Base-by-base conservation (phyloP, 352 stramenopile genomes). In the Thraustochytrium sp. region DNA sequence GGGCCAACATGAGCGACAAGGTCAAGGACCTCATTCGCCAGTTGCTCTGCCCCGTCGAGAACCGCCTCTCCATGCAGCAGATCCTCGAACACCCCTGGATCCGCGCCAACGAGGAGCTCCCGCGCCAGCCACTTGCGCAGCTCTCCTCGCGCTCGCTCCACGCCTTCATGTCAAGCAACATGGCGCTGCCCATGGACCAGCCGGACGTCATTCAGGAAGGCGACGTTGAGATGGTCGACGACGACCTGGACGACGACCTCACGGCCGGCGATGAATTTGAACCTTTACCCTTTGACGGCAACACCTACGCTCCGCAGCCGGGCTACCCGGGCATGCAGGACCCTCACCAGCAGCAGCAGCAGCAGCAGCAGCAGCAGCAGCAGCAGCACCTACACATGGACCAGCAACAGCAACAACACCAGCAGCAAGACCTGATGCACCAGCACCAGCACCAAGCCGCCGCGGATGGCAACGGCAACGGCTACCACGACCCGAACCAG, bases 1-100 rank as follows among this genome's bases (percentile, higher is more conserved):
- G 86, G 86, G 80, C 80, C 34, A 76, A 86, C 49, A 85, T 90
- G 56, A 87, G 85, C 21, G 64, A 51, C n/a, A 42, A 85, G 48
- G 88, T 85, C 46, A 93, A 92, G 68, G 87, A 94, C 38, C 86
- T 96, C 29, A 87, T 96, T 31, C 53, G 63, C 36, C 83, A 86
- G 34, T 84, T 96, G 23, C 44, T 96, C 61, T 89, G 90, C 16
- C 87, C 93, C 54, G 91, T 91, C 38, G 73, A 83, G 29, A 84
- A 87, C 64, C 89, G 92, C 13, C 86, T 94, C 38, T 93, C 90
- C 9, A 91, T 91, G 2, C 87, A 87, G 11, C 87, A 94, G 64
- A 91, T 92, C 0, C 87, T 96, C 1, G 76, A 82, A 2, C 92
- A 96, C 76, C 87, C 90, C 9, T 96, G 90, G 91, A 88, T 94